These are phyloP conservation scores for Coprinellus micaceus DNA, from an alignment of 768 basidiomycete genomes.

Conservation along the genomic window DNA sequence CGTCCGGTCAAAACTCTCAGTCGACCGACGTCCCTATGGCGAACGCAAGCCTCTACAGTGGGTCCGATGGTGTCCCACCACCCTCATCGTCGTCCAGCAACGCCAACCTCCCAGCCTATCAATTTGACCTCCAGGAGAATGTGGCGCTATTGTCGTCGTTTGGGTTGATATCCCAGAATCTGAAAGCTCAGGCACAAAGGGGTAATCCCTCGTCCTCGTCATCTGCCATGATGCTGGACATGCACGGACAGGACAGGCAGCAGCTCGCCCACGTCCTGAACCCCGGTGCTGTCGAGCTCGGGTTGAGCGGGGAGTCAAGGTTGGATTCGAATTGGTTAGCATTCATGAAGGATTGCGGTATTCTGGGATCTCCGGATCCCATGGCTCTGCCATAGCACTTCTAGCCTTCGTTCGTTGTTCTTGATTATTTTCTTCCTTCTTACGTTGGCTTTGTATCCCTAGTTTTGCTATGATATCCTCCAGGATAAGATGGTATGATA, in stretches of 20 bases:
- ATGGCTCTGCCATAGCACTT: not conserved
- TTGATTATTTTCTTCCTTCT: too few species aligned
- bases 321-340: constrained; percentile 48
- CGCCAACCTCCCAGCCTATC: not conserved
- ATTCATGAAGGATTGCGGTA: constrained; percentile 49
- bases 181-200: not conserved
- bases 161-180: not conserved
- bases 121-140: constrained; percentile 9
- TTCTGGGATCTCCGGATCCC: constrained; percentile 30
- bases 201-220: not conserved
- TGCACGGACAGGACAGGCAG: too few species aligned
- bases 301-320: constrained; percentile 40
- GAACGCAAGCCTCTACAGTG: not conserved
- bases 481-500: too few species aligned
- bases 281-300: constrained; percentile 39
- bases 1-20: too few species aligned
- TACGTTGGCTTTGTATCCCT: too few species aligned
- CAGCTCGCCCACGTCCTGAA: constrained; percentile 16
- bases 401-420: not conserved
- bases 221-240: too few species aligned
- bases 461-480: too few species aligned
- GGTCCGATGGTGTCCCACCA: not conserved
- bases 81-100: too few species aligned
- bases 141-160: constrained; percentile 6
- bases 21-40: not conserved